Evolutionary conservation across 1,284 basidiomycete species (phyloP).

Genomic region (Ganoderma sp.): DNA sequence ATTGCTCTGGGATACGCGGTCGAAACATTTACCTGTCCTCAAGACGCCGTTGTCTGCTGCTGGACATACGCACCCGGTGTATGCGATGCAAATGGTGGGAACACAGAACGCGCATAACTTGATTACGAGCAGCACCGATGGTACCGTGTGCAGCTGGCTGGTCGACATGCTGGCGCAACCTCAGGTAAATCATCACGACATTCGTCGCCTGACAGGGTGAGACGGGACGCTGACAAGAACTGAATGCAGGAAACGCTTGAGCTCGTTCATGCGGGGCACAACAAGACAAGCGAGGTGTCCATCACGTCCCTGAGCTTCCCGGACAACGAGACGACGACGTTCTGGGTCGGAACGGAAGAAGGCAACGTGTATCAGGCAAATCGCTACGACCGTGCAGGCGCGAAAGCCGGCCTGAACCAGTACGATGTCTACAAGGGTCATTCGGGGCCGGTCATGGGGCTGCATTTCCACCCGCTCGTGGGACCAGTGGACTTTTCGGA

Average conservation of each 20-base stretch:
- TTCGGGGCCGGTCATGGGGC: slow-evolving; percentile 89
- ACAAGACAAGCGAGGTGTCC: slow-evolving; percentile 95
- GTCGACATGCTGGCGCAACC: slow-evolving; percentile 99
- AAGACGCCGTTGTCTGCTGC: slow-evolving; percentile 95
- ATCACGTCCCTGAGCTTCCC: slow-evolving; percentile 94
- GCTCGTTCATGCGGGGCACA: slow-evolving; percentile 84
- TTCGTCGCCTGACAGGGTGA: slow-evolving; percentile 14
- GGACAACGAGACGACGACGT: slow-evolving; percentile 92
- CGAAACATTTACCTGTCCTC: slow-evolving; percentile 92
- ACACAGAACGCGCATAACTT: slow-evolving; percentile 98
- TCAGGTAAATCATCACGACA: slow-evolving; percentile 59
- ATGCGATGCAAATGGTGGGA: slow-evolving; percentile 96
- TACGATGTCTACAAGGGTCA: slow-evolving; percentile 93
- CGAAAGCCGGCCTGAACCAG: slow-evolving; percentile 93
- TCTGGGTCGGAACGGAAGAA: slow-evolving; percentile 98
- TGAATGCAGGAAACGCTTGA: slow-evolving; percentile 85
- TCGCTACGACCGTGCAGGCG: slow-evolving; percentile 93
- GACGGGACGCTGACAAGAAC: slow-evolving; percentile 20
- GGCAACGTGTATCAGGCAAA: slow-evolving; percentile 96
- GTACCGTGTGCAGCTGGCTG: slow-evolving; percentile 96
- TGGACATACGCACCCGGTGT: slow-evolving; percentile 98
- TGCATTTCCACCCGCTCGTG: slow-evolving; percentile 91
- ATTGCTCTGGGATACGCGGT: slow-evolving; percentile 97
- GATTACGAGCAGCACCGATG: slow-evolving; percentile 95
- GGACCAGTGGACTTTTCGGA: slow-evolving; percentile 96